Evolutionary conservation across 768 basidiomycete species (phyloP).

Genomic region (Kwoniella europaea): DNA sequence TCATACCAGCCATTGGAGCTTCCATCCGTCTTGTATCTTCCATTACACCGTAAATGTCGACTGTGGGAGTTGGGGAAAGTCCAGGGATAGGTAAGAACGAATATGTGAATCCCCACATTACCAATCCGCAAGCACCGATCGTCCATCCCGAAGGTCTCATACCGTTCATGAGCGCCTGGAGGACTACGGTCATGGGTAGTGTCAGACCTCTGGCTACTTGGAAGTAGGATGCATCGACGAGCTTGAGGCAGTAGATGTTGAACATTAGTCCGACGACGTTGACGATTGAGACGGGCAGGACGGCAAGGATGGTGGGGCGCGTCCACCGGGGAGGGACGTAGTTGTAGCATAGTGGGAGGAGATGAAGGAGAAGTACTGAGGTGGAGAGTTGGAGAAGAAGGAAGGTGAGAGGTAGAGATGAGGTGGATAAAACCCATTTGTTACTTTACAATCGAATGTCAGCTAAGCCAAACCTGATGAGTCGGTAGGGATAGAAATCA

Average conservation of each 20-base stretch:
- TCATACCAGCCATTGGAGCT: conserved; percentile 38
- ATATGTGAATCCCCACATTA: conserved; percentile 42
- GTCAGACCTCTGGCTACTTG: conserved; percentile 63
- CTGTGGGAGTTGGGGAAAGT: neutral
- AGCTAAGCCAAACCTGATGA: neutral
- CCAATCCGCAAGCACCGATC: conserved; percentile 25
- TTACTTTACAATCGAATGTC: conserved; percentile 20
- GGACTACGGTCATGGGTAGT: conserved; percentile 36
- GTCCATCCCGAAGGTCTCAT: conserved; percentile 18
- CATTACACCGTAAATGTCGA: neutral
- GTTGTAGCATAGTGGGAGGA: conserved; percentile 15
- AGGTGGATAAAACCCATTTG: conserved; percentile 41
- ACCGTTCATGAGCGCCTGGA: conserved; percentile 22
- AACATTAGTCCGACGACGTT: conserved; percentile 67
- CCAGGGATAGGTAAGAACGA: conserved; percentile 30
- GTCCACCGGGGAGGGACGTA: conserved; percentile 33
- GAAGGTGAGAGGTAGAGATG: conserved; percentile 38
- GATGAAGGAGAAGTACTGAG: conserved; percentile 27
- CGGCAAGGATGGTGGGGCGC: conserved; percentile 20
- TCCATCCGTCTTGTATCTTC: conserved; percentile 14
- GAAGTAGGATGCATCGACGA: conserved; percentile 80
- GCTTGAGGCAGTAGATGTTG: conserved; percentile 77
- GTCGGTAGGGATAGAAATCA: conserved; percentile 3
- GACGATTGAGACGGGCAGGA: conserved; percentile 30
- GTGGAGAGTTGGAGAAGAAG: conserved; percentile 32